These are phyloP conservation scores for Zygosaccharomyces kombuchaensis DNA, from an alignment of 805 yeast species.

Conservation along the genomic window DNA sequence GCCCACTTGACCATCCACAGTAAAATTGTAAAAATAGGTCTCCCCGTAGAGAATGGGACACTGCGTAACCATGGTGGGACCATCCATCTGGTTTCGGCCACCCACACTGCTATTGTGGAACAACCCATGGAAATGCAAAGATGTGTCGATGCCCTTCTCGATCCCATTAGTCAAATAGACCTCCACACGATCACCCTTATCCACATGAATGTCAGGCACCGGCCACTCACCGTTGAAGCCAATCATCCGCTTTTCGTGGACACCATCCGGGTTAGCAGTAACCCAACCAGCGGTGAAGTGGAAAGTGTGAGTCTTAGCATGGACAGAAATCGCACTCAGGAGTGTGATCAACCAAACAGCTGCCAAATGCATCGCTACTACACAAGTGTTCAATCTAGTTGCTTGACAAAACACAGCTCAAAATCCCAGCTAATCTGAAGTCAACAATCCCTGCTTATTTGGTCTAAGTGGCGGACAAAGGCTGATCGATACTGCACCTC, in stretches of 20 bases:
- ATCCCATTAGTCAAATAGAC: constrained; percentile 62
- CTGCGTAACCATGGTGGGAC: constrained; percentile 74
- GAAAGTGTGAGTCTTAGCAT: constrained; percentile 47
- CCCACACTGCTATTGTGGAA: constrained; percentile 55
- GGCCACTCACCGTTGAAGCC: constrained; percentile 75
- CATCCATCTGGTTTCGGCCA: constrained; percentile 56
- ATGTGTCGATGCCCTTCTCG: constrained; percentile 42
- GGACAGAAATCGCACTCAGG: constrained; percentile 3
- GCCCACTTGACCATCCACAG: constrained; percentile 64
- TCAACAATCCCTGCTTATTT: too few species aligned
- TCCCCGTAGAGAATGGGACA: constrained; percentile 73
- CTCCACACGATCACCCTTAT: constrained; percentile 58
- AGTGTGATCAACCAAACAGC: constrained; percentile 3
- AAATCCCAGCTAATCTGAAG: too few species aligned
- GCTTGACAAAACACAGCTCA: neutral
- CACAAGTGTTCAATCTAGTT: neutral
- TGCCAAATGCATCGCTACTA: constrained; percentile 1
- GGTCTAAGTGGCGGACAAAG: too few species aligned
- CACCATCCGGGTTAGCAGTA: constrained; percentile 64
- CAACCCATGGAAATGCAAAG: constrained; percentile 77
- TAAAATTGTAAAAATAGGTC: constrained; percentile 64
- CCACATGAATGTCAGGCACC: constrained; percentile 59
- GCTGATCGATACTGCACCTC: too few species aligned
- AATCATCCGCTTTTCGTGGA: constrained; percentile 49
- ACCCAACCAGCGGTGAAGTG: constrained; percentile 57